A percentile compares a stretch with the other conserved stretches of the same genome.
phyloP scores from a whole-genome alignment of 805 yeast species.

The Vanderwaltozyma verrucispora region DNA sequence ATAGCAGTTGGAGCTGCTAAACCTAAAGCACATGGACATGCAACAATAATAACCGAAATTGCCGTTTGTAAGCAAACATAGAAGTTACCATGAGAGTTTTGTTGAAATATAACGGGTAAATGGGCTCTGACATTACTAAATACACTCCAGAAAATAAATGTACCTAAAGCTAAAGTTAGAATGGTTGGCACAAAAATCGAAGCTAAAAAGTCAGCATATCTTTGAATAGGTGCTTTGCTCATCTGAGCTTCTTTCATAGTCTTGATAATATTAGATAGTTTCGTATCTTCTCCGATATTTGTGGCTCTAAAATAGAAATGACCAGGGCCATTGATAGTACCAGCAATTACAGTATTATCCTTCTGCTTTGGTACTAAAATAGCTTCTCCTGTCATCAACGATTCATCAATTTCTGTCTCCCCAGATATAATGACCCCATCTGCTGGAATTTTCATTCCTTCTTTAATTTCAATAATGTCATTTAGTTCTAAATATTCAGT shows the following conservation, averaged over 20 bases:
- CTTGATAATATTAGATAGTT: constrained; percentile 74
- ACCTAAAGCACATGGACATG: constrained; percentile 98
- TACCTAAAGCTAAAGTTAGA: constrained; percentile 46
- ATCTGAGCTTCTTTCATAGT: constrained; percentile 86
- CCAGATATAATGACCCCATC: constrained; percentile 81
- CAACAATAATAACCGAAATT: constrained; percentile 90
- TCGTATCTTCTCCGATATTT: constrained; percentile 73
- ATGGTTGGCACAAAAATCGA: constrained; percentile 77
- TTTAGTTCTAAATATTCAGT: constrained; percentile 67
- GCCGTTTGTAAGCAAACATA: constrained; percentile 67
- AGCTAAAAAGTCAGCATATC: constrained; percentile 77
- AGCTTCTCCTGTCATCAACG: constrained; percentile 87
- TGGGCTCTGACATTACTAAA: constrained; percentile 23
- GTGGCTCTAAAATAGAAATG: constrained; percentile 58
- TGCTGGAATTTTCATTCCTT: constrained; percentile 86
- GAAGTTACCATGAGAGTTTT: constrained; percentile 39
- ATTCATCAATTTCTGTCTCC: constrained; percentile 76
- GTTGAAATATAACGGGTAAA: constrained; percentile 42
- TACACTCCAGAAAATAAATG: constrained; percentile 56
- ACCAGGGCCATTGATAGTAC: constrained; percentile 79
- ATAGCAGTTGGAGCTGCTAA: constrained; percentile 97
- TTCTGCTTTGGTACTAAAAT: constrained; percentile 52
- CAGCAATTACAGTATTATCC: constrained; percentile 72
- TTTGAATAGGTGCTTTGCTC: constrained; percentile 81
- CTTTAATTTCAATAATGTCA: constrained; percentile 68